phyloP scores from a whole-genome alignment of 2,329 filamentous ascomycete species.

The Colletotrichum sp. region DNA sequence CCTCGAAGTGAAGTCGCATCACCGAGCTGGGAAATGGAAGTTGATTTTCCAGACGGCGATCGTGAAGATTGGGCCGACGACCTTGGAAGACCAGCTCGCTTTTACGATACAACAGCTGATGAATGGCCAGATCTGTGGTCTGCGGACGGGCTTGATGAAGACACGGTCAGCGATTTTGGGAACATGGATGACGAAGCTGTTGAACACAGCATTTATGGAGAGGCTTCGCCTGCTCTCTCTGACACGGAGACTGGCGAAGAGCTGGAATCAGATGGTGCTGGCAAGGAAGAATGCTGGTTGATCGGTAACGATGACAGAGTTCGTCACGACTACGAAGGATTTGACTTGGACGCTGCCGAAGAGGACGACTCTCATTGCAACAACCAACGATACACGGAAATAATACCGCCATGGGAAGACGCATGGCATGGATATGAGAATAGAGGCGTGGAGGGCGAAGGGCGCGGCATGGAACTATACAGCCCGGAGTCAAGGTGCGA shows the following conservation, averaged over 20 bases:
- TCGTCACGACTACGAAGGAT: not conserved
- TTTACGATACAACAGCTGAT: not conserved
- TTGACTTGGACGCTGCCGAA: not conserved
- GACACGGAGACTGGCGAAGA: not conserved
- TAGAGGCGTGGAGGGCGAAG: not conserved
- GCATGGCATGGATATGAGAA: not conserved
- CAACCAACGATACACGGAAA: not conserved
- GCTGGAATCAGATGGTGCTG: not conserved
- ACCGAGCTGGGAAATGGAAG: not conserved
- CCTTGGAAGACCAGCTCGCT: not conserved
- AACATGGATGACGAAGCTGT: not conserved
- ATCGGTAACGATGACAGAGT: not conserved
- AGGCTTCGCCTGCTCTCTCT: not conserved
- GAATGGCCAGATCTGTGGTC: not conserved
- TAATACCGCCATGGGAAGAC: not conserved
- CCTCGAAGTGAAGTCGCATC: not conserved
- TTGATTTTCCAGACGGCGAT: not conserved
- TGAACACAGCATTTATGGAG: not conserved
- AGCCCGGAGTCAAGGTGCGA: not conserved
- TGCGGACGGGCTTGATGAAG: not conserved
- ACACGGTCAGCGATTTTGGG: not conserved
- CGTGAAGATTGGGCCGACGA: not conserved
- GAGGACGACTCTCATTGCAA: not conserved
- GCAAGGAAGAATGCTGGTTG: not conserved
- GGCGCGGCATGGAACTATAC: not conserved